Evolutionary conservation across 2,329 filamentous ascomycete species (phyloP).

Genomic region (Lecanicillium sp.): DNA sequence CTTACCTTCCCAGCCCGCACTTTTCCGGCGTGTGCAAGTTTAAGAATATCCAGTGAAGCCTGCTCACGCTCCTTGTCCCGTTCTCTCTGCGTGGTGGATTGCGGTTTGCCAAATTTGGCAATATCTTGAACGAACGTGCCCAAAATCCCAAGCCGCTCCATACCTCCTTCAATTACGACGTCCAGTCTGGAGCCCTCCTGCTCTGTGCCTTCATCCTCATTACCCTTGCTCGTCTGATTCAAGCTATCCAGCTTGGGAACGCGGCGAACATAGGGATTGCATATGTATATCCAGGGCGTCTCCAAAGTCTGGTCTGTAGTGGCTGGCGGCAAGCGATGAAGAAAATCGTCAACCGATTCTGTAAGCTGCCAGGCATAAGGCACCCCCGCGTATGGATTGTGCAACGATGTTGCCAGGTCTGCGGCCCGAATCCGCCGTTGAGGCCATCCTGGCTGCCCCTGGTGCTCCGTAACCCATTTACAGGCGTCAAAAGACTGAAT

Average conservation of each 20-base stretch:
- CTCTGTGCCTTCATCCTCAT: slow-evolving; percentile 44
- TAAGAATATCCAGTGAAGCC: slow-evolving; percentile 50
- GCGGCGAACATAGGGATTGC: slow-evolving; percentile 52
- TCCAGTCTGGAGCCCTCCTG: slow-evolving; percentile 39
- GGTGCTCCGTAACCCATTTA: slow-evolving; percentile 34
- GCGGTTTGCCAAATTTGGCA: slow-evolving; percentile 28
- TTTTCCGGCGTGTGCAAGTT: slow-evolving; percentile 52
- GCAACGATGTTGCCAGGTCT: slow-evolving; percentile 29
- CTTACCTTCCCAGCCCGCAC: slow-evolving; percentile 61
- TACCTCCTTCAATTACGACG: slow-evolving; percentile 47
- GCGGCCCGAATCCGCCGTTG: slow-evolving; percentile 17
- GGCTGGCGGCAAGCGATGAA: slow-evolving; percentile 61
- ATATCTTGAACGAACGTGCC: slow-evolving; percentile 44
- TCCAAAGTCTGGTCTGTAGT: slow-evolving; percentile 43
- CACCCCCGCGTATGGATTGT: slow-evolving; percentile 55
- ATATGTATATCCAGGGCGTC: slow-evolving; percentile 67
- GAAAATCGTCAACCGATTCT: slow-evolving; percentile 60
- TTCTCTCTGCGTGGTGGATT: slow-evolving; percentile 35
- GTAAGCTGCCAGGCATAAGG: slow-evolving; percentile 54
- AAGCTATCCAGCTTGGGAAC: slow-evolving; percentile 27
- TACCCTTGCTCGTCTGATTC: slow-evolving; percentile 35
- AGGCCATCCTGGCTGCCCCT: slow-evolving; percentile 23
- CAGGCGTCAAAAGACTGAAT: slow-evolving; percentile 44
- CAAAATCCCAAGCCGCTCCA: slow-evolving; percentile 42
- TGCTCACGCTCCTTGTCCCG: slow-evolving; percentile 45